Evolutionary conservation across 139 green algal genomes (phyloP), one percentile per base, ranked within the genome.

Genomic region (Micractinium conductrix): DNA sequence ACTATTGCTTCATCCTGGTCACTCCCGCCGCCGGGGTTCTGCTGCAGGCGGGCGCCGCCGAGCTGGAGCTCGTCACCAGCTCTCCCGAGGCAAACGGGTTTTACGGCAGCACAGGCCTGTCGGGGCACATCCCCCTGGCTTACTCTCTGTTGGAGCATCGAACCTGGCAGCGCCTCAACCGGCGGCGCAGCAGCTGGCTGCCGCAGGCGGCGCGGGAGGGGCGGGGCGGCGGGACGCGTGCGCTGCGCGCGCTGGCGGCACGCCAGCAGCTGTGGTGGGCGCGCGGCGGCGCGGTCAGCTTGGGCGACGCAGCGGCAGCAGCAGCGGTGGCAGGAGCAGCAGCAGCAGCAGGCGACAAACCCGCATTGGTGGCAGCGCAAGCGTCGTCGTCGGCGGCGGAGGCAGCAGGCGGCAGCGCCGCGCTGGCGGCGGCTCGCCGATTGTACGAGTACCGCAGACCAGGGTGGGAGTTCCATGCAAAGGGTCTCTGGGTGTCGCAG

Each of bases 61-160:
- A 40, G 0, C 16, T 85, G 35, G 80, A 86, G 60, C 58, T 90
- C 55, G 68, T 90, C 26, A 90, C 86, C 9, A 60, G 76, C 7
- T 78, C 62, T 7, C 86, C 86, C 10, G 68, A 80, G 22, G 88
- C 89, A 19, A 92, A 92, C 62, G 89, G 89, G 19, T 92, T 92
- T 44, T 92, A 78, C 26, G 69, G 85, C 40, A 53, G 22, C 58
- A 87, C 84, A n/a, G 84, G 82, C 9, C 33, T 80, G 19, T 86
- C 78, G 2, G 83, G 87, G 24, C 69, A 84, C 42, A 90, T 92
- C 68, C 89, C 89, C 17, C 72, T 79, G 42, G 89, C 87, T 2
- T 92, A 92, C 85, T 88, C 84, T 8, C 42, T 87, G 35, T 78
- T 92, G n/a, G 85, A 91, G 78, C 79, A 89, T 14, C 60, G 76